phyloP scores from a whole-genome alignment of 768 basidiomycete genomes.

The Calocybe gangraenosa region DNA sequence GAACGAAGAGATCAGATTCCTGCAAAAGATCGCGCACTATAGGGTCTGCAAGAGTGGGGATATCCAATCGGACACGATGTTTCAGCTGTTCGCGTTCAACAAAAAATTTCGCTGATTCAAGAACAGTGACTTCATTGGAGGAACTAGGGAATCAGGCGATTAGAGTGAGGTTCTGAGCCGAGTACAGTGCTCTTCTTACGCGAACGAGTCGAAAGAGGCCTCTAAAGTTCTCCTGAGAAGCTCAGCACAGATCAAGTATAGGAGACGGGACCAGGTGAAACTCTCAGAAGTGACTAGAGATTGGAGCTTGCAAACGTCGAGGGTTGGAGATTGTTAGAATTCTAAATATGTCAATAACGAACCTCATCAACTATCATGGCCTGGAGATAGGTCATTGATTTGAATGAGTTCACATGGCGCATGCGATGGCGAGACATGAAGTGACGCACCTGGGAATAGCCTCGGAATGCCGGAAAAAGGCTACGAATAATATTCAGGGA shows the following conservation, averaged over 20 bases:
- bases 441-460: conserved; percentile 66
- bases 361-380: conserved; percentile 85
- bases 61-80: conserved; percentile 71
- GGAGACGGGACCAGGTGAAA: conserved; percentile 66
- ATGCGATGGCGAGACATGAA: conserved; percentile 7
- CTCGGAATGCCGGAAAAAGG: conserved; percentile 75
- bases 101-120: conserved; percentile 67
- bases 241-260: conserved; percentile 57
- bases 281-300: conserved; percentile 62
- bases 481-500: conserved; percentile 67
- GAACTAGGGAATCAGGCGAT: conserved; percentile 35
- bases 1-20: conserved; percentile 81
- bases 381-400: conserved; percentile 21
- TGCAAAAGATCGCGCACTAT: conserved; percentile 73
- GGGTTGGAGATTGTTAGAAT: conserved; percentile 10
- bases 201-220: conserved; percentile 62
- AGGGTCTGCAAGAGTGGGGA: conserved; percentile 76
- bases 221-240: conserved; percentile 61
- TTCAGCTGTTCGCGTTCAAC: conserved; percentile 79
- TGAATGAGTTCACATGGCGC: conserved; percentile 16
- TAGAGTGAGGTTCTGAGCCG: conserved; percentile 11
- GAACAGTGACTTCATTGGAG: conserved; percentile 68
- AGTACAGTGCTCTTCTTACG: conserved; percentile 46
- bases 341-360: conserved; percentile 24
- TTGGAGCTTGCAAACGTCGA: conserved; percentile 50